Conservation (phyloP, 1,139 yeast genomes). For the Starmera stellimalicola region DNA sequence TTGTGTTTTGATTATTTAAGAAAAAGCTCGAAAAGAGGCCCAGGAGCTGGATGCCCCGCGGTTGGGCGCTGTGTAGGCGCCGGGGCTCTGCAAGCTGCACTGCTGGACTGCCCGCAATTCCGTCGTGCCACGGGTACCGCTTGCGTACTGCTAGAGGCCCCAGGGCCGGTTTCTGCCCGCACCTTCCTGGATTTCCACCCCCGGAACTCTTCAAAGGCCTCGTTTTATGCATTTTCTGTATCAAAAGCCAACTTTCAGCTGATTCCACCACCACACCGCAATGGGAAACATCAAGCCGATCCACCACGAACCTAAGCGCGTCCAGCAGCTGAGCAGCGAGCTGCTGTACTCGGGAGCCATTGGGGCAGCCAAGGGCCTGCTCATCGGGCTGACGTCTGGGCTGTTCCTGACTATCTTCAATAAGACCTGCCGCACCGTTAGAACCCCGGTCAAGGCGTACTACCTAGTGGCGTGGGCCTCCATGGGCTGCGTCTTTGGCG, state of each 20-base stretch:
- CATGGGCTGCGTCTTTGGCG: slow-evolving; percentile 29
- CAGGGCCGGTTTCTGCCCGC: no score
- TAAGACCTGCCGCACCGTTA: slow-evolving; percentile 24
- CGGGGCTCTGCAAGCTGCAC: no score
- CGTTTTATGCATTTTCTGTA: no score
- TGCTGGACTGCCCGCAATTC: no score
- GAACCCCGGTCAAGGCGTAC: slow-evolving; percentile 29
- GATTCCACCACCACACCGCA: no score
- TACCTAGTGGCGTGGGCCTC: slow-evolving; percentile 31
- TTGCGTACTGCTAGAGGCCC: no score
- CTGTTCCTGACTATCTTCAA: slow-evolving; percentile 23
- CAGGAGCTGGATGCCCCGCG: no score
- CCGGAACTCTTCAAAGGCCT: no score
- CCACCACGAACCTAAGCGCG: slow-evolving; percentile 25
- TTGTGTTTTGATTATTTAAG: not conserved
- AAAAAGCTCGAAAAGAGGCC: not conserved
- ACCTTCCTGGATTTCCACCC: no score
- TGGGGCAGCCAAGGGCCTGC: slow-evolving; percentile 30
- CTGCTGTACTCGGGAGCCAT: slow-evolving; percentile 25
- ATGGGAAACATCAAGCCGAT: slow-evolving; percentile 19
- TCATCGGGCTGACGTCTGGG: slow-evolving; percentile 24
- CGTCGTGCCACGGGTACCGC: no score
- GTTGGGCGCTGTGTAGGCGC: no score
- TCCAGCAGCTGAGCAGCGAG: slow-evolving; percentile 24
- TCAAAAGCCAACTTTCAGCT: no score